These are phyloP conservation scores for Diplocarpon rosae DNA, from an alignment of 2,329 filamentous ascomycete species.

Conservation along the genomic window DNA sequence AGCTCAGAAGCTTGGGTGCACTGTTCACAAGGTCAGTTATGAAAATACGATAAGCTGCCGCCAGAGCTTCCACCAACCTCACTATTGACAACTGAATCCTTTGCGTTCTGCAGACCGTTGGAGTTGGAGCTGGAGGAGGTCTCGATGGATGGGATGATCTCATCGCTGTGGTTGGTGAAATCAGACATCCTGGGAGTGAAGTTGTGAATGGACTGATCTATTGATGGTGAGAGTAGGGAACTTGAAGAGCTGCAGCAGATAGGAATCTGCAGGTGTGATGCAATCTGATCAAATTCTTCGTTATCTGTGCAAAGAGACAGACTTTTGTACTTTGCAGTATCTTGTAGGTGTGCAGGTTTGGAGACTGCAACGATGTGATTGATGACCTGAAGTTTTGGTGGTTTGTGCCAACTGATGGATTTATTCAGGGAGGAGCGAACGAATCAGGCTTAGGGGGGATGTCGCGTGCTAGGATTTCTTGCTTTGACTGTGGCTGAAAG, in stretches of 20 bases:
- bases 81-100: constrained; percentile 21
- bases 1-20: constrained; percentile 15
- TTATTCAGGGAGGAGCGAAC: constrained; percentile 12
- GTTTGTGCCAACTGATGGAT: not conserved
- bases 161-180: constrained; percentile 13
- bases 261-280: not conserved
- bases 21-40: constrained; percentile 13
- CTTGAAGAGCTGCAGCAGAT: too few relatives aligned
- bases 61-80: constrained; percentile 16
- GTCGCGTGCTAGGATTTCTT: not conserved
- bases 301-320: too few relatives aligned
- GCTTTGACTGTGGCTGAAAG: not conserved
- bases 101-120: constrained; percentile 16
- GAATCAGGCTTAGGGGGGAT: not conserved
- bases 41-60: too few relatives aligned
- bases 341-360: not conserved
- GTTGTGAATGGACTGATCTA: constrained; percentile 6
- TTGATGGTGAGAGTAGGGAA: not conserved
- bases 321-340: not conserved
- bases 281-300: too few relatives aligned
- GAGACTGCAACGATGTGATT: constrained; percentile 4
- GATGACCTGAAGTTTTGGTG: not conserved
- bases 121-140: constrained; percentile 6
- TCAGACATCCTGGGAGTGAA: constrained; percentile 17
- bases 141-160: constrained; percentile 19